Percentiles rank a stretch among this genome's conserved stretches.
Evolutionary conservation across 2,329 filamentous ascomycete genomes (phyloP).

Genomic region (Diplocarpon rosae): DNA sequence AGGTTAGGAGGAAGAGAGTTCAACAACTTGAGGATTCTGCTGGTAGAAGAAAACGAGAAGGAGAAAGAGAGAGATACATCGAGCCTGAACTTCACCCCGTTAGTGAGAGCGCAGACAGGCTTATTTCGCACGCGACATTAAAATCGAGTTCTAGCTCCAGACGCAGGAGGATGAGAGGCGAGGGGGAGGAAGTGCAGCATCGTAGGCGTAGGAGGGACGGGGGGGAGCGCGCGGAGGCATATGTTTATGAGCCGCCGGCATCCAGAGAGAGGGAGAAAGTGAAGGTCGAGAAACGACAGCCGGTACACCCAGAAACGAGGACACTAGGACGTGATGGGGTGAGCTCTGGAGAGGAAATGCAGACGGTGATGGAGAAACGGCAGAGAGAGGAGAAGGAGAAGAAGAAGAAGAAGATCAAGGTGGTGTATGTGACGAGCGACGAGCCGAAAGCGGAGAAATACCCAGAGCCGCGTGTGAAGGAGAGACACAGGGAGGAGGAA

Average conservation of each 20-base stretch:
- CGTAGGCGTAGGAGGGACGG: conserved; percentile 15
- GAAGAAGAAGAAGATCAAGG: conserved; percentile 18
- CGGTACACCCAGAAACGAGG: conserved; percentile 11
- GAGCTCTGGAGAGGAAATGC: background rate
- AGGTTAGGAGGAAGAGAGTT: conserved; percentile 20
- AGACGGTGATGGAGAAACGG: conserved; percentile 6
- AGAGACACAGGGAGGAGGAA: conserved; percentile 5
- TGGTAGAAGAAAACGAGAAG: background rate
- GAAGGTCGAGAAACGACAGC: conserved; percentile 1
- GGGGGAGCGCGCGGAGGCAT: conserved; percentile 10
- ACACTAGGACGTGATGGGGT: conserved; percentile 16
- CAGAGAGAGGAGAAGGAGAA: conserved; percentile 8
- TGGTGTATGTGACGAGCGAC: conserved; percentile 19
- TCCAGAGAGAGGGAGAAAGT: conserved; percentile 9
- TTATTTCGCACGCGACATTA: conserved; percentile 18
- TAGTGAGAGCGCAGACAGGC: conserved; percentile 8
- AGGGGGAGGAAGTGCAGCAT: conserved; percentile 14
- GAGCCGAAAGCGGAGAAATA: conserved; percentile 11
- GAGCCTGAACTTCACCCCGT: background rate
- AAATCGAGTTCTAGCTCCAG: conserved; percentile 14
- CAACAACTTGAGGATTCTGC: conserved; percentile 20
- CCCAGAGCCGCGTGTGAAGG: conserved; percentile 11
- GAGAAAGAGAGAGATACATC: background rate
- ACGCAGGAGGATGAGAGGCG: conserved; percentile 16
- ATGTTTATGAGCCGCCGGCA: conserved; percentile 17